Percentiles rank a stretch among this genome's conserved stretches.
phyloP scores from a whole-genome alignment of 148 eudicot genomes.

The Arctostaphylos glauca region DNA sequence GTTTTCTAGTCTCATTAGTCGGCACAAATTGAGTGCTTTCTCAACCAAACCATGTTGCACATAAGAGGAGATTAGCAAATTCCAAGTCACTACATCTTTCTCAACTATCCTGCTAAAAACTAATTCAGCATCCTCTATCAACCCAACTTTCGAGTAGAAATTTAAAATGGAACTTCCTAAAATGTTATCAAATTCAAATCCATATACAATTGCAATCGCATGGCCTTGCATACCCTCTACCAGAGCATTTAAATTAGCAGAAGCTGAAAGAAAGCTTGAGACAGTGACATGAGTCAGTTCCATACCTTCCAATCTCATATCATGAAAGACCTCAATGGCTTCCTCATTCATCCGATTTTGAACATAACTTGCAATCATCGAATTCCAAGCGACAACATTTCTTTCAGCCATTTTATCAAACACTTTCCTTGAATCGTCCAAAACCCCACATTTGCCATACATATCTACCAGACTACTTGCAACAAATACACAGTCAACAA shows the following conservation, averaged over 20 bases:
- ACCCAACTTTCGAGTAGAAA: constrained; percentile 49
- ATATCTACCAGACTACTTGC: constrained; percentile 59
- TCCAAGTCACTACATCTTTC: constrained; percentile 66
- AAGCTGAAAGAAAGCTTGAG: constrained; percentile 52
- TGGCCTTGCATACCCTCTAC: constrained; percentile 61
- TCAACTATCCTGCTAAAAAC: constrained; percentile 44
- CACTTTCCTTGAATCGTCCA: constrained; percentile 37
- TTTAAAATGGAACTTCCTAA: constrained; percentile 60
- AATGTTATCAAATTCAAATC: constrained; percentile 42
- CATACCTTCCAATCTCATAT: constrained; percentile 48
- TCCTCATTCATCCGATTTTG: constrained; percentile 56
- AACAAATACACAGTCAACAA: constrained; percentile 46
- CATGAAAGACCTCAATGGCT: constrained; percentile 40
- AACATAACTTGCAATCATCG: constrained; percentile 50
- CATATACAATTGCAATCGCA: constrained; percentile 41
- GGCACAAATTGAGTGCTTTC: constrained; percentile 33
- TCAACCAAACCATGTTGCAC: constrained; percentile 35
- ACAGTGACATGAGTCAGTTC: constrained; percentile 51
- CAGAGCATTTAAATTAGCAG: constrained; percentile 41
- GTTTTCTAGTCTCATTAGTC: constrained; percentile 39
- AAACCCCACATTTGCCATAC: constrained; percentile 61
- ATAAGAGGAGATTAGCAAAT: constrained; percentile 54
- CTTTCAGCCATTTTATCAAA: constrained; percentile 49
- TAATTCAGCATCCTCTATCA: constrained; percentile 44
- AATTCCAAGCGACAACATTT: constrained; percentile 52